A percentile compares a stretch with the other conserved stretches of the same genome.
Evolutionary conservation across 2,329 filamentous ascomycete genomes (phyloP).

Genomic region (Hypoxylon sp.): DNA sequence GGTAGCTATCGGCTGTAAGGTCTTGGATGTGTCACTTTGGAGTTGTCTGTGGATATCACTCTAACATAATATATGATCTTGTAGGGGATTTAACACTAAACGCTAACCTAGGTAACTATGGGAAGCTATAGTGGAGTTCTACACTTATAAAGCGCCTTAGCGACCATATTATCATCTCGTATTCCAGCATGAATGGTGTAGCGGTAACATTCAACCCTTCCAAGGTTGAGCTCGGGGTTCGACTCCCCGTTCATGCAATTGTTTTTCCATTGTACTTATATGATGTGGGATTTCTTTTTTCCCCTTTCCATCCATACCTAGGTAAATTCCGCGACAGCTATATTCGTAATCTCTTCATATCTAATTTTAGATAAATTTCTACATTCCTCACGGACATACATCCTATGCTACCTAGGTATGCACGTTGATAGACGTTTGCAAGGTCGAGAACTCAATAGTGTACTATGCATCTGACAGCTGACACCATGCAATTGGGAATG

Average conservation of each 20-base stretch:
- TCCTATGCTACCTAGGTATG: too few species aligned
- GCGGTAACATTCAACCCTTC: constrained; percentile 44
- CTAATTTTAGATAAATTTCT: too few species aligned
- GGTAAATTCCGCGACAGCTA: too few species aligned
- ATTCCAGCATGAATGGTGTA: constrained; percentile 39
- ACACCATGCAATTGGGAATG: background rate
- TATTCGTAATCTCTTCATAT: too few species aligned
- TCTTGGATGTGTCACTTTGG: too few species aligned
- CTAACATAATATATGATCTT: too few species aligned
- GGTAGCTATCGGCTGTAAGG: too few species aligned
- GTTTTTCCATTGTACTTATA: constrained; percentile 7
- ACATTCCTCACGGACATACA: too few species aligned
- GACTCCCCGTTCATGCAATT: constrained; percentile 38
- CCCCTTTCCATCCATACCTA: background rate
- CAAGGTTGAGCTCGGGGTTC: constrained; percentile 45
- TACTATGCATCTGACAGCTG: background rate
- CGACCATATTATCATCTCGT: background rate
- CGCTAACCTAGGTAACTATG: too few species aligned
- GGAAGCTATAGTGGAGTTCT: background rate
- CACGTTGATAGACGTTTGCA: background rate
- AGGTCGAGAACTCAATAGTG: background rate
- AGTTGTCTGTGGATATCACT: too few species aligned
- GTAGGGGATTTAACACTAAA: too few species aligned
- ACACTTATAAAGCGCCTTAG: background rate
- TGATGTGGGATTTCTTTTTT: background rate